These are phyloP conservation scores for Antitrichia curtipendula DNA, from an alignment of 225 moss, liverwort and hornwort genomes.

Conservation along the genomic window DNA sequence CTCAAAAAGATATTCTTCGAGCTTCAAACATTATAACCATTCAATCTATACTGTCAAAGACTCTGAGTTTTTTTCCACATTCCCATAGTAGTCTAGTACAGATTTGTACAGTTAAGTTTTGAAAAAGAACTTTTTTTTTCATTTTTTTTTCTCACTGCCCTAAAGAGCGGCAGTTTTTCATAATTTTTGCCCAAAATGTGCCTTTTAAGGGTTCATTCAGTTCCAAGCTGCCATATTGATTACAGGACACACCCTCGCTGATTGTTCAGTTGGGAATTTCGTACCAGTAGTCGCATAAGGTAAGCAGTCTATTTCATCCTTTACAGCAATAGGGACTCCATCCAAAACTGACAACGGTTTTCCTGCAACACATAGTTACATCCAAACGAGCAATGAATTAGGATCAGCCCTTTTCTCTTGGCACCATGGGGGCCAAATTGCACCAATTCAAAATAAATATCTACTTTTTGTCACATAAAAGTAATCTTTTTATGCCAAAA, in stretches of 20 bases:
- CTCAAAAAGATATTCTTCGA: neutral
- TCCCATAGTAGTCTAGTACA: neutral
- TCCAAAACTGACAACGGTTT: conserved; percentile 66
- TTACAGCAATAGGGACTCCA: conserved; percentile 86
- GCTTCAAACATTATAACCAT: neutral
- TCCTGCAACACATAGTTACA: conserved; percentile 23
- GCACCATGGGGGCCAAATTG: no score
- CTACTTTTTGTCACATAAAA: no score
- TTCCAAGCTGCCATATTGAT: neutral
- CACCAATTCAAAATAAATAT: no score
- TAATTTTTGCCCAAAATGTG: neutral
- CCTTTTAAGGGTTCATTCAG: neutral
- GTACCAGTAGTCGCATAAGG: conserved; percentile 78
- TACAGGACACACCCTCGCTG: neutral
- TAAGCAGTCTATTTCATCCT: conserved; percentile 93
- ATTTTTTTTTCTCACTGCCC: neutral
- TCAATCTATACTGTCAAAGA: no score
- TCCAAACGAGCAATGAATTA: neutral
- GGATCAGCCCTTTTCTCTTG: no score
- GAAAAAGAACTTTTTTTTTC: neutral
- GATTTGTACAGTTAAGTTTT: no score
- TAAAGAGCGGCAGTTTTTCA: neutral
- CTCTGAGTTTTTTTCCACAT: no score
- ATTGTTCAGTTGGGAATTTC: neutral
- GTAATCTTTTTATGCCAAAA: no score